Evolutionary conservation across 306 rosid species (phyloP).

Genomic region (Malus sieversii): DNA sequence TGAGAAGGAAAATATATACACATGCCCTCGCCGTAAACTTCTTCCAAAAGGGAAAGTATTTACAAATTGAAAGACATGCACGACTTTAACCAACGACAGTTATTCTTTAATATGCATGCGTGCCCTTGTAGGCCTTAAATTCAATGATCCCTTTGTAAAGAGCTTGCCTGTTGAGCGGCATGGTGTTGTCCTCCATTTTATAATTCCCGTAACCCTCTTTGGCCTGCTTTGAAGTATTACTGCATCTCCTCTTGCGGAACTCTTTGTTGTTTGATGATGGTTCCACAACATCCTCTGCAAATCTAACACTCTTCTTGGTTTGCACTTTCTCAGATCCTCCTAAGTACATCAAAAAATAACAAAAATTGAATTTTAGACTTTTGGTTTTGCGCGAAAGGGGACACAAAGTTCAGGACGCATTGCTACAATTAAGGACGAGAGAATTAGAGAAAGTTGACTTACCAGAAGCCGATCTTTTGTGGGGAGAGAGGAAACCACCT

Average conservation of each 20-base stretch:
- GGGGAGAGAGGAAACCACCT: conserved; percentile 11
- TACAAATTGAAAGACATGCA: neutral
- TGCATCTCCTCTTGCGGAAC: conserved; percentile 15
- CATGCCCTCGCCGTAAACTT: fast-evolving
- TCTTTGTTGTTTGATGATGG: conserved; percentile 33
- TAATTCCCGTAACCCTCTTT: conserved; percentile 1
- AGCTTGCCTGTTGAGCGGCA: conserved; percentile 59
- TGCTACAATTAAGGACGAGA: neutral
- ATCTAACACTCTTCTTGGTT: conserved; percentile 58
- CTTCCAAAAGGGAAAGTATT: neutral
- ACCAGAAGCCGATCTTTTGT: conserved; percentile 3
- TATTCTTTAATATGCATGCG: conserved; percentile 5
- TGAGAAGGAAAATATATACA: neutral
- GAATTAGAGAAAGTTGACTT: neutral
- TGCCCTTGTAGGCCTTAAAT: conserved; percentile 11
- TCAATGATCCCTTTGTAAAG: conserved; percentile 40
- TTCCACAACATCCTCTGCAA: conserved; percentile 45
- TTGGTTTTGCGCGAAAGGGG: neutral
- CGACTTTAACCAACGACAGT: neutral
- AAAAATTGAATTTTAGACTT: neutral
- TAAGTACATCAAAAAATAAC: neutral
- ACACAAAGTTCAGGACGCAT: neutral
- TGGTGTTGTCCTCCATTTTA: conserved; percentile 27
- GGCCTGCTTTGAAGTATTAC: neutral
- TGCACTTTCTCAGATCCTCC: conserved; percentile 17